phyloP scores from a whole-genome alignment of 345 rosid species.

The Gossypium mustelinum region DNA sequence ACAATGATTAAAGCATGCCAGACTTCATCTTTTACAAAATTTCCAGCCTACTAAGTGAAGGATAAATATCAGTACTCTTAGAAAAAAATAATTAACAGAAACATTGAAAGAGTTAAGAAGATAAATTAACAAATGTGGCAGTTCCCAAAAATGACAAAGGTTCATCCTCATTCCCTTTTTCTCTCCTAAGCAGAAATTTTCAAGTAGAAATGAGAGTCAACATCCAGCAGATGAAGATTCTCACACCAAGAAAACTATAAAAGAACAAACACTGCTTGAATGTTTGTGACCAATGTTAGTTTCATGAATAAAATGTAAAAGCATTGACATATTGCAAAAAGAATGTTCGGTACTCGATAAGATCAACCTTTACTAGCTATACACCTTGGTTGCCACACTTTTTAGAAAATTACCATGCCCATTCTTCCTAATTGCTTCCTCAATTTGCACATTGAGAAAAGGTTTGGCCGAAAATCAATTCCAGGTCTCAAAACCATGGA shows the following conservation, averaged over 20 bases:
- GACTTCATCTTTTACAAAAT: conserved; percentile 94
- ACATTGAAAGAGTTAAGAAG: not conserved
- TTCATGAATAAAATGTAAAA: not conserved
- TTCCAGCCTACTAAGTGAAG: conserved; percentile 86
- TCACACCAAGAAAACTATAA: not conserved
- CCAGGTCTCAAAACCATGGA: not conserved
- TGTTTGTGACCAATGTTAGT: not conserved
- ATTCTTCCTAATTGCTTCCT: conserved; percentile 1
- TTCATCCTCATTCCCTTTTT: not conserved
- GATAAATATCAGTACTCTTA: conserved; percentile 28
- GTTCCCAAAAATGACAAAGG: not conserved
- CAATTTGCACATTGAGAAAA: not conserved
- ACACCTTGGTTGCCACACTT: not conserved
- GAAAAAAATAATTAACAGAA: conserved; percentile 18
- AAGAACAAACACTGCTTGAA: not conserved
- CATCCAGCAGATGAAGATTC: not conserved
- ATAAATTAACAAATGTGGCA: not conserved
- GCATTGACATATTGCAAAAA: not conserved
- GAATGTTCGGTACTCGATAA: not conserved
- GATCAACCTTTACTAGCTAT: not conserved
- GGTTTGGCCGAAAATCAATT: not conserved
- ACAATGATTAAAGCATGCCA: conserved; percentile 93
- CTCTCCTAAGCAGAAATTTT: not conserved
- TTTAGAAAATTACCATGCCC: not conserved
- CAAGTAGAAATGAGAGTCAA: not conserved